Conservation (phyloP, 495 filamentous ascomycete species). For the Penicillium ochrochloron region DNA sequence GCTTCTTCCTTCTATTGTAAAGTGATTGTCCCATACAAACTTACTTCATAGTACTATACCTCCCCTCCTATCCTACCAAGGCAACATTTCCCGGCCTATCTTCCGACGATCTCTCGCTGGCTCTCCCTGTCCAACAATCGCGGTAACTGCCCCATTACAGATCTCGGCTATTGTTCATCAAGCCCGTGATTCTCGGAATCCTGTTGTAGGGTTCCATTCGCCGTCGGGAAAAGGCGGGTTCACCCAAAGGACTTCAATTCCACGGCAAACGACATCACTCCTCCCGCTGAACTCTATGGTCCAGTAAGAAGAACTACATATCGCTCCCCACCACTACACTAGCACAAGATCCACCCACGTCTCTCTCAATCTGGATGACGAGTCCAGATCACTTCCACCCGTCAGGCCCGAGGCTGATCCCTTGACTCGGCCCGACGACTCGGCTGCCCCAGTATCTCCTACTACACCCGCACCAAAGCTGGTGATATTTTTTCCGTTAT, state of each 20-base stretch:
- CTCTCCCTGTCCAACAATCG: not conserved
- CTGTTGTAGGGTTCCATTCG: not conserved
- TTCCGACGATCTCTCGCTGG: not conserved
- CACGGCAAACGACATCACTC: conserved; percentile 22
- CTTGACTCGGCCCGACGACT: conserved; percentile 17
- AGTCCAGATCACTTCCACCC: not conserved
- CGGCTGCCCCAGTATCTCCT: conserved; percentile 16
- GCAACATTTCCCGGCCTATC: not conserved
- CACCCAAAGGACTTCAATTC: not conserved
- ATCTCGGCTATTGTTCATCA: conserved; percentile 3
- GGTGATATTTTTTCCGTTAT: not conserved
- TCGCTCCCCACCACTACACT: not conserved
- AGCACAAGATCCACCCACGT: not conserved
- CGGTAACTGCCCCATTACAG: conserved; percentile 1
- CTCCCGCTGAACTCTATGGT: not conserved
- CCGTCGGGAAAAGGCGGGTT: conserved; percentile 30
- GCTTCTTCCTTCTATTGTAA: no score
- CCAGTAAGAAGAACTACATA: not conserved
- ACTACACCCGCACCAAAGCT: conserved; percentile 14
- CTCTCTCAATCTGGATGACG: not conserved
- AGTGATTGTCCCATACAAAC: no score
- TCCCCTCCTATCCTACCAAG: not conserved
- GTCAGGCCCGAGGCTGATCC: conserved; percentile 14
- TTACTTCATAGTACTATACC: not conserved
- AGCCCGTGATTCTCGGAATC: conserved; percentile 4